These are phyloP conservation scores for Solanum gandarillasii DNA, from an alignment of 257 asterid species.

Conservation along the genomic window DNA sequence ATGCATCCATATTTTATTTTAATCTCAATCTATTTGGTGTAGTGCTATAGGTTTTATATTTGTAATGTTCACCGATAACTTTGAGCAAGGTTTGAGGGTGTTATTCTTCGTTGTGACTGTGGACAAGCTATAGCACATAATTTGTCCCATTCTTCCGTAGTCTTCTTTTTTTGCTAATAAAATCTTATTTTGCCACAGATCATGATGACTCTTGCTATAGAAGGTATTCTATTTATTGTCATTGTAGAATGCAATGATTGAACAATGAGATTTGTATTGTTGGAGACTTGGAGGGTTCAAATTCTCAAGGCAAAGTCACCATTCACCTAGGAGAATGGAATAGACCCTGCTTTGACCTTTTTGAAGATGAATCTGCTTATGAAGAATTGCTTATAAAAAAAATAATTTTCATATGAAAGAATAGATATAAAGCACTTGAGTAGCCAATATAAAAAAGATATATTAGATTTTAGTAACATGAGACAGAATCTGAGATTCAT, in stretches of 20 bases:
- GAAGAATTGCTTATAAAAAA: not conserved
- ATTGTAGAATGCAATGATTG: not conserved
- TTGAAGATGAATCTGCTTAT: not conserved
- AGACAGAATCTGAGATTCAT: not conserved
- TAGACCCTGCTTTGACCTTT: not conserved
- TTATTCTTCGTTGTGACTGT: not conserved
- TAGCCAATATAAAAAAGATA: not conserved
- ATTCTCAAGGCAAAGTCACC: not conserved
- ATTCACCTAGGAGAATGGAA: not conserved
- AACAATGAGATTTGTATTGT: not conserved
- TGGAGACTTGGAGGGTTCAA: not conserved
- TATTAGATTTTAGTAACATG: not conserved
- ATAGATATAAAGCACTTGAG: not conserved
- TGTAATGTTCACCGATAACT: not conserved
- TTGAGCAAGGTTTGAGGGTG: not conserved
- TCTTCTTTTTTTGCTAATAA: not conserved
- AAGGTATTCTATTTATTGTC: not conserved
- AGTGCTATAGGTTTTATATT: not conserved
- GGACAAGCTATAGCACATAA: not conserved
- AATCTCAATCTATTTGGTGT: not conserved
- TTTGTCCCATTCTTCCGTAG: not conserved
- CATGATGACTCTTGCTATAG: not conserved
- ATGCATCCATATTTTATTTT: not conserved
- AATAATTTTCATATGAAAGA: not conserved
- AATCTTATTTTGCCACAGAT: not conserved